Base-by-base conservation (phyloP, 2,329 filamentous ascomycete genomes). In the Apiospora phragmitis region DNA sequence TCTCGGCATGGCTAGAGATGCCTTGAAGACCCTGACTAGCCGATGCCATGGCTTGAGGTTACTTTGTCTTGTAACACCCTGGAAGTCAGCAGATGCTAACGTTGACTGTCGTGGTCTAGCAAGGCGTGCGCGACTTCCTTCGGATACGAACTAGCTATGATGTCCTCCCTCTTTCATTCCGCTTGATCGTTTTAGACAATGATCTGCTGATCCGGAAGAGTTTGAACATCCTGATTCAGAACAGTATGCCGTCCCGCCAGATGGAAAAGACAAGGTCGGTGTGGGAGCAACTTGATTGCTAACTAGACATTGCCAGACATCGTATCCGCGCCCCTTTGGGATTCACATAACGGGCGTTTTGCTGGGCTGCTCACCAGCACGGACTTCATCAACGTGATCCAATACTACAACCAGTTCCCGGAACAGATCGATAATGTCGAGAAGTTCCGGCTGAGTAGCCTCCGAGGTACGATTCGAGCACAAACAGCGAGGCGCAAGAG, bases 391-490 rank as follows among this genome's bases (percentile, higher is more conserved):
- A 99, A 99, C 79, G 92, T 99, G 70, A 97, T 99, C 51, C 95
- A 98, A 81, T 99, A 99, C 83, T 98, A 99, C 85, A 98, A 94
- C 87, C 95, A 98, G 82, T 97, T 96, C 76, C 96, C 95, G 2
- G 94, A 97, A 75, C 93, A 95, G 71, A 89, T 98, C 72, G 90
- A 91, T 74, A 91, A 95, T 79, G 93, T 99, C 76, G 96, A 98
- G 75, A 93, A 97, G 81, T 98, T 99, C 81, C 92, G 94, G 65
- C 85, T 99, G 73, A 95, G 93, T 83, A 97, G 94, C 79, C 88
- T 99, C 71, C 90, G 95, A 88, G 94, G 95, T 97, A 85, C 71
- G 85, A 76, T 68, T 18, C 47, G 47, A 72, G 71, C 71, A n/a
- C 41, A 72, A 55, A 29, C 18, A 62, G 8, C 32, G 4, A 35